phyloP scores from a whole-genome alignment of 129 eudicot species.

The Flaveria trinervia region DNA sequence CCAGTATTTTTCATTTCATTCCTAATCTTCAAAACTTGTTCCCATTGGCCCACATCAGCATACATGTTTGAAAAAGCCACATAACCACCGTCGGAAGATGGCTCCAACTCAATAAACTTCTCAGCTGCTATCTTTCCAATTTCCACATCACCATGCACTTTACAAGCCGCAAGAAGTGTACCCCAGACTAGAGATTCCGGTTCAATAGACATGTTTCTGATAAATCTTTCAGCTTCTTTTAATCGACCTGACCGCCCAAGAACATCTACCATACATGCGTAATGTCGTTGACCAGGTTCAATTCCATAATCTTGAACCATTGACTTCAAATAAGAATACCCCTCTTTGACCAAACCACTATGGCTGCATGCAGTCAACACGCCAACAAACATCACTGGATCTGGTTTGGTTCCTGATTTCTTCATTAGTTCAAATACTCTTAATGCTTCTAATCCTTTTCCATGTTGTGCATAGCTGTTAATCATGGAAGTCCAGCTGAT shows the following conservation, averaged over 20 bases:
- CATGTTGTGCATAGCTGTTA: constrained; percentile 67
- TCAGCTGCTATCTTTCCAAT: constrained; percentile 72
- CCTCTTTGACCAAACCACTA: constrained; percentile 75
- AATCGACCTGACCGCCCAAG: constrained; percentile 77
- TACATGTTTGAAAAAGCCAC: constrained; percentile 69
- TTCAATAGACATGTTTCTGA: constrained; percentile 58
- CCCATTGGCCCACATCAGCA: constrained; percentile 83
- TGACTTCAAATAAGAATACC: constrained; percentile 55
- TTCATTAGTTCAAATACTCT: constrained; percentile 54
- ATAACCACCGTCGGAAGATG: constrained; percentile 59
- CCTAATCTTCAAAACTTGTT: constrained; percentile 62
- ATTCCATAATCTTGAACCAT: constrained; percentile 70
- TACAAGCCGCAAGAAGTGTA: constrained; percentile 77
- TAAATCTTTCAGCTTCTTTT: constrained; percentile 67
- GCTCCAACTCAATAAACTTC: constrained; percentile 64
- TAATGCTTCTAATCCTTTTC: constrained; percentile 73
- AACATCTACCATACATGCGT: constrained; percentile 82
- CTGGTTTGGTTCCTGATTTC: constrained; percentile 63
- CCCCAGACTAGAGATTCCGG: constrained; percentile 77
- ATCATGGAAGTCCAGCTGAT: constrained; percentile 81
- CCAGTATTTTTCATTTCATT: constrained; percentile 59
- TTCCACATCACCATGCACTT: constrained; percentile 70
- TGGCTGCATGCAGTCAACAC: constrained; percentile 91
- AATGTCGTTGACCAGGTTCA: constrained; percentile 65
- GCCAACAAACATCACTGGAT: constrained; percentile 68